Evolutionary conservation across 2,329 filamentous ascomycete species (phyloP).

Genomic region (Trichophaea hybrida): DNA sequence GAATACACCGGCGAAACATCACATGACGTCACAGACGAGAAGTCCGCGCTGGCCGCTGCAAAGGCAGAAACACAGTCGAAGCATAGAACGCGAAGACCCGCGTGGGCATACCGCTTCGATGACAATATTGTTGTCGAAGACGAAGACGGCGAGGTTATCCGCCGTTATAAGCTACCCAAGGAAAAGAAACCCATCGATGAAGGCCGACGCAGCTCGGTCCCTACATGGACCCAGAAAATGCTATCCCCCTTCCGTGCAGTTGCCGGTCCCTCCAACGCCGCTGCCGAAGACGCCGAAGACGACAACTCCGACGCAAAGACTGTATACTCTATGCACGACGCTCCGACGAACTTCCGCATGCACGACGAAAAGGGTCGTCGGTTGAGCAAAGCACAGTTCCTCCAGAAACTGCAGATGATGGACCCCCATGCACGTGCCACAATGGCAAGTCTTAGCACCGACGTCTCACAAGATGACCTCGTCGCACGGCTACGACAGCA

Average conservation of each 20-base stretch:
- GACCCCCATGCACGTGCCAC: conserved; percentile 47
- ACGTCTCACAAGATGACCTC: neutral
- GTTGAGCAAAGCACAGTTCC: conserved; percentile 66
- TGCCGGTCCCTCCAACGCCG: conserved; percentile 2
- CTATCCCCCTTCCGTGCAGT: neutral
- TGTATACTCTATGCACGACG: neutral
- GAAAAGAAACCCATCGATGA: neutral
- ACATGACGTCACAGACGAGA: conserved; percentile 17
- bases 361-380: conserved; percentile 23
- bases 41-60: conserved; percentile 16
- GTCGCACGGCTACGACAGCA: neutral
- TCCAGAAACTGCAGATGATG: conserved; percentile 56
- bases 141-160: conserved; percentile 72
- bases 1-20: conserved; percentile 11
- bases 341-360: conserved; percentile 15
- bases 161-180: conserved; percentile 32
- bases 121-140: conserved; percentile 85
- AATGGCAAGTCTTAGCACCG: conserved; percentile 11
- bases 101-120: conserved; percentile 73
- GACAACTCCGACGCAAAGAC: conserved; percentile 8
- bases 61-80: conserved; percentile 18
- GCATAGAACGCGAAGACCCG: conserved; percentile 43
- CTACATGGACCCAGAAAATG: conserved; percentile 3
- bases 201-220: neutral
- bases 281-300: conserved; percentile 13